Conservation (phyloP, 2,329 filamentous ascomycete species). For the Juglanconis juglandina region DNA sequence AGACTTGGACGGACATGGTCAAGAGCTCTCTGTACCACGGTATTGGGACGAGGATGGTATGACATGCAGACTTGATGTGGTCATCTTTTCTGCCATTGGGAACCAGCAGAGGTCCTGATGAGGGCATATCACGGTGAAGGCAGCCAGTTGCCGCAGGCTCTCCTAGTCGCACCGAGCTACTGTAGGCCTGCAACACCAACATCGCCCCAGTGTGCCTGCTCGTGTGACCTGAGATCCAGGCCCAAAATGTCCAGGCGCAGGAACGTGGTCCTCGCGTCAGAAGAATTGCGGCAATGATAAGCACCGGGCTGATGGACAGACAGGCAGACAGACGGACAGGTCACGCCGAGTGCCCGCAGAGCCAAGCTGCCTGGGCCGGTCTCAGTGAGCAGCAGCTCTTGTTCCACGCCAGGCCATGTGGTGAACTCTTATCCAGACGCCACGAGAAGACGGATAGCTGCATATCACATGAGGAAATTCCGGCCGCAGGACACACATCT, state of each 20-base stretch:
- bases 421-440: not conserved
- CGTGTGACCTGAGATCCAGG: constrained; percentile 5
- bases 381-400: not conserved
- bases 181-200: constrained; percentile 7
- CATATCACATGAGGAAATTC: constrained; percentile 10
- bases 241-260: constrained; percentile 8
- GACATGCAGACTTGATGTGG: not conserved
- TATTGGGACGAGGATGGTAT: not conserved
- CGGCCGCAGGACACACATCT: not conserved
- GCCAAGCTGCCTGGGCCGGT: not conserved
- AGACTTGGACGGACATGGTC: not conserved
- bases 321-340: not conserved
- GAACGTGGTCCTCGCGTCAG: not conserved
- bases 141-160: not conserved
- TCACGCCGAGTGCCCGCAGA: not conserved
- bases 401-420: not conserved
- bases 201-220: not conserved
- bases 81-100: not conserved
- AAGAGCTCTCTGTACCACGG: not conserved
- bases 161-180: not conserved
- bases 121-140: not conserved
- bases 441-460: not conserved
- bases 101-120: not conserved
- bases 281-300: not conserved
- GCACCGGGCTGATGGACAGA: not conserved